phyloP scores from a whole-genome alignment of 2,329 filamentous ascomycete species.

The Botrytis byssoidea region DNA sequence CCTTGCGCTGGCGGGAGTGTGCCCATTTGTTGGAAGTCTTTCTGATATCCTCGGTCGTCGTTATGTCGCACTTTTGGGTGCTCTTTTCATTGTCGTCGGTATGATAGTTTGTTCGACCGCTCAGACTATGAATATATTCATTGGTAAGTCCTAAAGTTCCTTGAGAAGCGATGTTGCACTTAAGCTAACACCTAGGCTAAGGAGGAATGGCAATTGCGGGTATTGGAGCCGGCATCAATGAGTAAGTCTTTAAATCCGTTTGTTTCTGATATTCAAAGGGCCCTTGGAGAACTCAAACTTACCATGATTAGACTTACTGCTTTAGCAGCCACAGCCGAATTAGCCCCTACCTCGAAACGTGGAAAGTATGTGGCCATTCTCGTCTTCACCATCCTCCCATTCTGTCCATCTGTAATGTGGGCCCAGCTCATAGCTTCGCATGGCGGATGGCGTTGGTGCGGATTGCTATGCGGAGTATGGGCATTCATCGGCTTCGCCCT shows the following conservation, averaged over 20 bases:
- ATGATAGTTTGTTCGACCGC: conserved; percentile 60
- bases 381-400: conserved; percentile 60
- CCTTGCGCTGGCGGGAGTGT: conserved; percentile 55
- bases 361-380: conserved; percentile 59
- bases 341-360: conserved; percentile 65
- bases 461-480: conserved; percentile 54
- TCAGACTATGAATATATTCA: conserved; percentile 58
- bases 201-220: conserved; percentile 57
- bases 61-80: conserved; percentile 56
- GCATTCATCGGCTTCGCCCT: conserved; percentile 51
- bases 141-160: conserved; percentile 44
- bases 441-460: conserved; percentile 53
- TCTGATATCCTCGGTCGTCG: conserved; percentile 63
- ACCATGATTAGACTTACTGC: conserved; percentile 59
- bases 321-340: conserved; percentile 64
- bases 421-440: conserved; percentile 54
- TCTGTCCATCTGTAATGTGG: conserved; percentile 60
- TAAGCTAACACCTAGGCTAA: conserved; percentile 30
- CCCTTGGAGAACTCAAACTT: not conserved
- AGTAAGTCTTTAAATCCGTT: conserved; percentile 37
- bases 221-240: conserved; percentile 65
- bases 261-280: not conserved
- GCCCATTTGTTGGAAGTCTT: conserved; percentile 64
- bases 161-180: no score
- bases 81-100: conserved; percentile 53